Evolutionary conservation across 306 rosid genomes (phyloP), one percentile per base, ranked within the genome.

Genomic region (Vigna radiata): DNA sequence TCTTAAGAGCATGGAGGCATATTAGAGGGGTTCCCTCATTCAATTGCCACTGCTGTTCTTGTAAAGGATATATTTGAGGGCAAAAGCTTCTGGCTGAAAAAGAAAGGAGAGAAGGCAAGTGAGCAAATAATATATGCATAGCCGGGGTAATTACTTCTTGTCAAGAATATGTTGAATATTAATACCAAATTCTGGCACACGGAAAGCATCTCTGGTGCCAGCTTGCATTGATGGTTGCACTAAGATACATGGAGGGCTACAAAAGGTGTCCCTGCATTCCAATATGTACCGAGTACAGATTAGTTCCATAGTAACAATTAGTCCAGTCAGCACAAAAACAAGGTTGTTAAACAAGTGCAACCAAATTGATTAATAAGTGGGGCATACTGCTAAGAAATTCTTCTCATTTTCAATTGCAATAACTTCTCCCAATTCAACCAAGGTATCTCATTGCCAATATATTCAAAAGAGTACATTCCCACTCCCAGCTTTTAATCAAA

Each of bases 31-130:
- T 86, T 59, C 85, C 90, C 81, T 82, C 83, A 14, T 75, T 87
- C 75, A 82, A 79, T 47, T 90, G 97, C 96, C 91, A 89, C 72
- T 76, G 87, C 83, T 87, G 94, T 60, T 87, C 88, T 82, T 82
- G 87, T 66, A 94, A 50, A 79, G 98, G 98, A 85, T 89, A 94
- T 89, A 94, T 94, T 44, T 94, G 98, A 73, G 97, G 90, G 83
- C 87, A 91, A 80, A 94, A 94, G 82, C 87, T 78, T 78, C 83
- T 89, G 76, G 89, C 98, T 94, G 93, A 86, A 78, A 85, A 48
- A 72, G 58, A 83, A 80, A 82, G 64, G 87, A 80, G 80, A 12
- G 48, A 72, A 62, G 79, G 69, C 43, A 55, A 64, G 48, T 71
- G 46, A 17, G 65, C 66, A 83, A 80, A 39, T 21, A 21, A 70